Base-by-base conservation (phyloP, 1,284 basidiomycete genomes). In the Sphaerobolus stellatus region DNA sequence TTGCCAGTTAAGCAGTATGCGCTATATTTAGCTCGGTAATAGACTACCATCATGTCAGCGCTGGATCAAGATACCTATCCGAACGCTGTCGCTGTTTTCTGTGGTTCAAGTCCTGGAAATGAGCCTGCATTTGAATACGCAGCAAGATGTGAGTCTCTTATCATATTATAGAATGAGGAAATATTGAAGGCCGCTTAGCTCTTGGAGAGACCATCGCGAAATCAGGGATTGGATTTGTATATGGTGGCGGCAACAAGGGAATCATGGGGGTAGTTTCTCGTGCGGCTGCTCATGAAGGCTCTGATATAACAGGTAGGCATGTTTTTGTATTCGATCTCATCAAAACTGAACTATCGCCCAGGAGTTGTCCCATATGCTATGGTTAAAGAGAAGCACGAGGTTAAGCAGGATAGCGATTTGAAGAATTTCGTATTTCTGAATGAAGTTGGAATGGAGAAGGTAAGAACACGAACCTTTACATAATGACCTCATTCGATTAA, bases 211-310 rank as follows among this genome's bases (percentile, higher is more conserved):
- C 92, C 0, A 74, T 96, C 24, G 92, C 85, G 2, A 70, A 70
- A 25, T 71, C 79, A n/a, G 73, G 78, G 4, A 77, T 85, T 13
- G 80, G 84, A 3, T 76, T 97, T 25, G 81, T 97, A 1, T 97
- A 97, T 67, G 94, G 94, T 4, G 94, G 94, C 16, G 94, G 92
- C 0, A 78, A 79, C 11, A 77, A 79, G 29, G 94, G 94, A 1
- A 78, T 95, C 60, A 97, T 97, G 94, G 94, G 94, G 48, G 73
- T 84, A 40, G 85, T 94, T 7, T 92, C 93, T 0, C 76, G 80
- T 29, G 75, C 90, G 1, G 85, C 81, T 0, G 72, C 91, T 16
- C 74, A 85, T 58, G 73, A 74, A 1, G 88, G 88, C 14, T 92
- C 93, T 1, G 74, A 79, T 40, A 90, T 91, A 11, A 87, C 25